These are phyloP conservation scores for Yarrowia sp. DNA, from an alignment of 805 yeast species.

Conservation along the genomic window DNA sequence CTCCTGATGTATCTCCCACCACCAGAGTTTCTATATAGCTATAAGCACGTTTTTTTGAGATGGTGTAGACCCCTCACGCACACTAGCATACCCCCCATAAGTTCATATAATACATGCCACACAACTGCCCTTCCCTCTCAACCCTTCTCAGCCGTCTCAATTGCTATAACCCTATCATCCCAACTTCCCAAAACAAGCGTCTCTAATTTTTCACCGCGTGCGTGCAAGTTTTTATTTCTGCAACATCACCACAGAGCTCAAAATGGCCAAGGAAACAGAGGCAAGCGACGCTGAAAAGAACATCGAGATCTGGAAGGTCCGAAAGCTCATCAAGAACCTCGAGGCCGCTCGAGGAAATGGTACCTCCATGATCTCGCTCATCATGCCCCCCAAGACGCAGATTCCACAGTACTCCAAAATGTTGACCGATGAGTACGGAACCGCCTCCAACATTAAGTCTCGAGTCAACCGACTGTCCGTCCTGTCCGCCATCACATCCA, in stretches of 20 bases:
- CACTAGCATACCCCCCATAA: too few relatives aligned
- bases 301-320: constrained; percentile 98
- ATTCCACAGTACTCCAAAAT: constrained; percentile 81
- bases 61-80: background rate
- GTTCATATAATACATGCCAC: background rate
- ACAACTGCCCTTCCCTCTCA: too few relatives aligned
- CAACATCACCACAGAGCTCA: constrained; percentile 3
- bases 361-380: constrained; percentile 96
- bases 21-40: constrained; percentile 11
- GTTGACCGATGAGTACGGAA: constrained; percentile 98
- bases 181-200: constrained; percentile 22
- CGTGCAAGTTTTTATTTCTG: constrained; percentile 22
- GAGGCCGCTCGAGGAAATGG: constrained; percentile 97
- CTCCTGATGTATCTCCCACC: constrained; percentile 16
- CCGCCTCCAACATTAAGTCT: constrained; percentile 96
- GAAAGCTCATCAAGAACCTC: constrained; percentile 82
- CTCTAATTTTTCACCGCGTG: constrained; percentile 21
- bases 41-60: background rate
- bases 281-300: constrained; percentile 80
- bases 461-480: constrained; percentile 96
- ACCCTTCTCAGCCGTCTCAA: too few relatives aligned
- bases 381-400: constrained; percentile 94
- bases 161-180: constrained; percentile 24
- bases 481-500: constrained; percentile 93
- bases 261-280: constrained; percentile 29